These are phyloP conservation scores for Solanum sejunctum DNA, from an alignment of 257 asterid species.

Conservation along the genomic window DNA sequence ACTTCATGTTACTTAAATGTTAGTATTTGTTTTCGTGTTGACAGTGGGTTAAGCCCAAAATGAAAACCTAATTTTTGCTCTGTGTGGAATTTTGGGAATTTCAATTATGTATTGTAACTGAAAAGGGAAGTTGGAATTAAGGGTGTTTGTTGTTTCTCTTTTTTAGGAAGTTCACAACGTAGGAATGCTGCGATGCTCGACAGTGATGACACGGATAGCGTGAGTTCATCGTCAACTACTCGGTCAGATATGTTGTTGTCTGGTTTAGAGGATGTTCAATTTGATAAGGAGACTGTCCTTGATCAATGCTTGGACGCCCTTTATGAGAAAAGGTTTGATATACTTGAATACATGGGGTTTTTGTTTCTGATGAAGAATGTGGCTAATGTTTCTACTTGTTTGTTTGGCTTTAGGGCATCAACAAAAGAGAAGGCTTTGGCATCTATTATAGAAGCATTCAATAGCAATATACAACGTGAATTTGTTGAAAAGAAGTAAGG, in stretches of 20 bases:
- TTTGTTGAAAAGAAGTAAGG: slow-evolving; percentile 70
- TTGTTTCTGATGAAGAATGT: background rate
- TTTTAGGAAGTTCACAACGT: slow-evolving; percentile 61
- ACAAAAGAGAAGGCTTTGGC: slow-evolving; percentile 84
- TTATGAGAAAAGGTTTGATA: slow-evolving; percentile 76
- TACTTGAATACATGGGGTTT: background rate
- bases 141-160: background rate
- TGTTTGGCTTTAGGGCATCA: slow-evolving; percentile 53
- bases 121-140: background rate
- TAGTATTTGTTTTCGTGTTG: background rate
- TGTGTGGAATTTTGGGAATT: background rate
- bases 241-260: slow-evolving; percentile 29
- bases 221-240: slow-evolving; percentile 54
- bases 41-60: background rate
- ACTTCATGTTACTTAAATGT: background rate
- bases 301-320: slow-evolving; percentile 70
- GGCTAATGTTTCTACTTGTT: background rate
- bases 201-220: slow-evolving; percentile 74
- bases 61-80: background rate
- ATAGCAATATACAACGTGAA: slow-evolving; percentile 53
- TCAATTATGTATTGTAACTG: background rate
- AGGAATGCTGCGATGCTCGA: slow-evolving; percentile 71
- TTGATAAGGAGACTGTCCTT: slow-evolving; percentile 51
- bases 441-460: slow-evolving; percentile 58
- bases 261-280: slow-evolving; percentile 41